These are phyloP conservation scores for Zymoseptoria ardabiliae DNA, from an alignment of 2,329 filamentous ascomycete genomes.

Conservation along the genomic window DNA sequence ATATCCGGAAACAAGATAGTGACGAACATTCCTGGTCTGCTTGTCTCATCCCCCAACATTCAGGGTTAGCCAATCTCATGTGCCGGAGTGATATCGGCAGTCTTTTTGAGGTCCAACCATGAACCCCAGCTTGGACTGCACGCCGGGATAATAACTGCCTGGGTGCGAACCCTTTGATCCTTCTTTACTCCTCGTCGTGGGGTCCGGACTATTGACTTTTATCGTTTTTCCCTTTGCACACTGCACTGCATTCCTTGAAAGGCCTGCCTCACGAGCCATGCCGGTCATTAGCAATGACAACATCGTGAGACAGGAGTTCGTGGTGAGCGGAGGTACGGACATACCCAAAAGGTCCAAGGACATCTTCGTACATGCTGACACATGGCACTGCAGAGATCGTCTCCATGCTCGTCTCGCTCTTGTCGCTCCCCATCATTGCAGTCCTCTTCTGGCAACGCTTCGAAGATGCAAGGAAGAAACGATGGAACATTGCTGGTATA, in stretches of 20 bases:
- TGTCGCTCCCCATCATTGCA: conserved; percentile 10
- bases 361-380: not conserved
- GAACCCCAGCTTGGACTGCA: not conserved
- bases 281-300: conserved; percentile 7
- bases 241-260: not conserved
- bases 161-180: too few species aligned
- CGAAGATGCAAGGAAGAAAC: conserved; percentile 4
- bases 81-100: not conserved
- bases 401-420: conserved; percentile 8
- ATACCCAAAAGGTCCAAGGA: not conserved
- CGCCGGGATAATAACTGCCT: not conserved
- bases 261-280: conserved; percentile 2
- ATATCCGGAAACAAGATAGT: not conserved
- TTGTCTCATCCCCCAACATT: not conserved
- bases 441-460: conserved; percentile 10
- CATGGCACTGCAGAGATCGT: conserved; percentile 2
- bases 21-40: not conserved
- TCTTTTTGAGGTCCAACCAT: not conserved
- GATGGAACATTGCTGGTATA: not conserved
- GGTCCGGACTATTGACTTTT: not conserved
- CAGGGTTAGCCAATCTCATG: not conserved
- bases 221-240: not conserved
- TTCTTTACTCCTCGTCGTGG: not conserved
- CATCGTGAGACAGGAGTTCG: conserved; percentile 2
- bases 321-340: conserved; percentile 5